These are phyloP conservation scores for Voacanga thouarsii DNA, from an alignment of 257 asterid species.

Conservation along the genomic window DNA sequence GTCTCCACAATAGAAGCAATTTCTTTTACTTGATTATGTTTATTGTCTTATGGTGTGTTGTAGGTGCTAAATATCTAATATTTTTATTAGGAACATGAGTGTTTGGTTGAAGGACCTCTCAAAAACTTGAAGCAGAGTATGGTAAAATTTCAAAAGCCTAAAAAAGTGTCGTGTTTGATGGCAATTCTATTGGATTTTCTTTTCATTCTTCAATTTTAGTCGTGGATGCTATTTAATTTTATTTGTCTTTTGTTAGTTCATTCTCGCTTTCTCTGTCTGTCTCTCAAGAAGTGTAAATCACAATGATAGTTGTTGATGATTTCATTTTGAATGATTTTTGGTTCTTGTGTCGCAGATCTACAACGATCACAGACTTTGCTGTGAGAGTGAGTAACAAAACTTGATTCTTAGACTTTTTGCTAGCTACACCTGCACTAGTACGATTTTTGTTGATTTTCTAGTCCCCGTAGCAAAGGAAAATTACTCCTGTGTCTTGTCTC, in stretches of 20 bases:
- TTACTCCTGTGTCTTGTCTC: too few species aligned
- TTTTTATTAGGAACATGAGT: conserved; percentile 74
- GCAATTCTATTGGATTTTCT: background rate
- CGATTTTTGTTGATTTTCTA: too few species aligned
- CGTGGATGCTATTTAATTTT: background rate
- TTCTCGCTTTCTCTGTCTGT: background rate
- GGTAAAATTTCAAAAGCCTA: conserved; percentile 99
- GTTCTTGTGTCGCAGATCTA: conserved; percentile 58
- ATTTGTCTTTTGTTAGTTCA: background rate
- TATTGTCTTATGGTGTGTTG: background rate
- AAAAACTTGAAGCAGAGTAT: conserved; percentile 96
- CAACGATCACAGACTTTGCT: conserved; percentile 82
- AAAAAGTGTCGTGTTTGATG: conserved; percentile 50
- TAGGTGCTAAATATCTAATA: conserved; percentile 17
- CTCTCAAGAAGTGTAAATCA: background rate
- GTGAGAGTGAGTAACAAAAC: too few species aligned
- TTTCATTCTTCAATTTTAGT: conserved; percentile 5
- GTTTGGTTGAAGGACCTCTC: conserved; percentile 98
- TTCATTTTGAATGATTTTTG: conserved; percentile 9
- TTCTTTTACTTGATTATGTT: background rate
- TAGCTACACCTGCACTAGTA: too few species aligned
- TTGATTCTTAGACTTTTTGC: too few species aligned
- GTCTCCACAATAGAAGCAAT: background rate
- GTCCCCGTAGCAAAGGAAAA: too few species aligned
- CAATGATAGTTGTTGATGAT: background rate